Conservation (phyloP, 345 rosid genomes). For the Conringia planisiliqua region DNA sequence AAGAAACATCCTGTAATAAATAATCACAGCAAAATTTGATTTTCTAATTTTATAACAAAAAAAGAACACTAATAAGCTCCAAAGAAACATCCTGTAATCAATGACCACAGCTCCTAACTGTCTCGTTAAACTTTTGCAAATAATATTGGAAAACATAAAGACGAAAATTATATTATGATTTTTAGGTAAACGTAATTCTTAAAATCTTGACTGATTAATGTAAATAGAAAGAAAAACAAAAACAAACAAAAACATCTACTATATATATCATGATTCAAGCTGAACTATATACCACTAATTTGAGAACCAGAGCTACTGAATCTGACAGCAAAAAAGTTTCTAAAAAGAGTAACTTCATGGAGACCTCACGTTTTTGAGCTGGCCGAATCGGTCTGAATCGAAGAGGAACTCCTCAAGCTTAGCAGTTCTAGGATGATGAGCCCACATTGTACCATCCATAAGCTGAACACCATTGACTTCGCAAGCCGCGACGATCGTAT, state of each 20-base stretch:
- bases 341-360: not conserved
- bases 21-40: too few relatives aligned
- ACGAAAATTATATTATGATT: too few relatives aligned
- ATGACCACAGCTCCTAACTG: too few relatives aligned
- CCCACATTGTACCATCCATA: slow-evolving; percentile 97
- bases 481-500: slow-evolving; percentile 57
- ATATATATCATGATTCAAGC: too few relatives aligned
- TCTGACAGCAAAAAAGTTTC: too few relatives aligned
- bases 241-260: not conserved
- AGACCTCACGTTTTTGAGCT: slow-evolving; percentile 46
- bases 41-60: too few relatives aligned
- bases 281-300: not conserved
- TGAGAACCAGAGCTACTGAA: not conserved
- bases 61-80: too few relatives aligned
- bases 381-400: slow-evolving; percentile 62
- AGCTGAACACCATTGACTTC: slow-evolving; percentile 72
- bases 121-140: too few relatives aligned
- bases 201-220: not conserved
- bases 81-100: too few relatives aligned
- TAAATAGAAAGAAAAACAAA: too few relatives aligned
- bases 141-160: too few relatives aligned
- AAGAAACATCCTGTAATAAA: too few relatives aligned
- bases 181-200: not conserved
- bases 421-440: slow-evolving; percentile 70
- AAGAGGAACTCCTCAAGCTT: slow-evolving; percentile 53